Evolutionary conservation across 345 rosid species (phyloP).

Genomic region (Raphanus sativus): DNA sequence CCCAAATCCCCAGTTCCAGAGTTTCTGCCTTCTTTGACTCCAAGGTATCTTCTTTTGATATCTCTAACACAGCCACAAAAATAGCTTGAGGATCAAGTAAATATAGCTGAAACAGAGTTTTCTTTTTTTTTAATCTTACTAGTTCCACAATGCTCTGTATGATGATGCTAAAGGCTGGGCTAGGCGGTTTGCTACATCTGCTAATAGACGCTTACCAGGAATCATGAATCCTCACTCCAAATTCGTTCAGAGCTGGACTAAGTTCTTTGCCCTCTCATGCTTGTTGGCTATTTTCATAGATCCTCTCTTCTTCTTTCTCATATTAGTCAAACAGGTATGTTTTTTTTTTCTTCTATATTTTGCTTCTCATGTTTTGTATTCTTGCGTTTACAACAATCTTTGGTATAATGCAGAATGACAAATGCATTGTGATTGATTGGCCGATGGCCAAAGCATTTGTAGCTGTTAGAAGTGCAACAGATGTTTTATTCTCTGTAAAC

Average conservation of each 20-base stretch:
- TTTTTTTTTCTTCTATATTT: background rate
- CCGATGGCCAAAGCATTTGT: slow-evolving; percentile 48
- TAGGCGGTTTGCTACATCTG: slow-evolving; percentile 46
- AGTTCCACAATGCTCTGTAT: slow-evolving; percentile 68
- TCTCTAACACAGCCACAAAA: background rate
- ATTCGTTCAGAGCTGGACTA: slow-evolving; percentile 66
- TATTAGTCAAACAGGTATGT: slow-evolving; percentile 52
- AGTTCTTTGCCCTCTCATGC: slow-evolving; percentile 42
- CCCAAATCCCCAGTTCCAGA: slow-evolving; percentile 40
- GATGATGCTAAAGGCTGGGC: slow-evolving; percentile 93
- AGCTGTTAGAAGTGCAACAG: slow-evolving; percentile 57
- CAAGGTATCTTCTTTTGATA: slow-evolving; percentile 7
- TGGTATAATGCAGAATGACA: slow-evolving; percentile 38
- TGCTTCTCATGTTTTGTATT: background rate
- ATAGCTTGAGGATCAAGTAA: slow-evolving; percentile 11
- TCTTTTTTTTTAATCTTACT: slow-evolving; percentile 7
- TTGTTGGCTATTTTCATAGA: slow-evolving; percentile 75
- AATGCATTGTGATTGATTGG: slow-evolving; percentile 58
- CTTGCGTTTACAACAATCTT: background rate
- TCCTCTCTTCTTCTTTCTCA: slow-evolving; percentile 79
- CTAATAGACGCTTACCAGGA: slow-evolving; percentile 47
- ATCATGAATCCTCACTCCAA: slow-evolving; percentile 85
- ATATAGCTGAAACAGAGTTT: slow-evolving; percentile 12
- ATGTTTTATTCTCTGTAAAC: slow-evolving; percentile 62
- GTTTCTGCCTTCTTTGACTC: slow-evolving; percentile 40